A percentile compares a stretch with the other conserved stretches of the same genome.
Conservation (phyloP, 352 stramenopile genomes). For the Bremia lactucae region DNA sequence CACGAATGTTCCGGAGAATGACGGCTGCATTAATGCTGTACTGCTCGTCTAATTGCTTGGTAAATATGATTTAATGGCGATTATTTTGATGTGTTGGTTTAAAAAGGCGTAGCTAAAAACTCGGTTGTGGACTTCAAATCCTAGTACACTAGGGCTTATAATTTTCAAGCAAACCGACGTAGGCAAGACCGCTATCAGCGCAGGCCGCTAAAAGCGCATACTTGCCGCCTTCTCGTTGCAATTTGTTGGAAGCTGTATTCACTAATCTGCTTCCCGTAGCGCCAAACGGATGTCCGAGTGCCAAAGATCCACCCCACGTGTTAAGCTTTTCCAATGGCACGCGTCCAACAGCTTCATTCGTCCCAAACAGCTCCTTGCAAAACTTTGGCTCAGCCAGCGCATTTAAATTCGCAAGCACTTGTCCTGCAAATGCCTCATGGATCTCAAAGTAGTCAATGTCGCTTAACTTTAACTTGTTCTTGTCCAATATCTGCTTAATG, state of each 20-base stretch:
- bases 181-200: constrained; percentile 94
- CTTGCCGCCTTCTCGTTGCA: constrained; percentile 91
- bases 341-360: constrained; percentile 84
- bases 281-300: constrained; percentile 96
- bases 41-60: constrained; percentile 91
- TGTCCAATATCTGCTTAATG: constrained; percentile 74
- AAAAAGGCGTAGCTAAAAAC: too few relatives aligned
- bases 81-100: too few relatives aligned
- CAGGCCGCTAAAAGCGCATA: constrained; percentile 96
- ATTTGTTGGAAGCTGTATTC: constrained; percentile 94
- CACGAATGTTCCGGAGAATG: constrained; percentile 99
- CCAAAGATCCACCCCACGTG: constrained; percentile 93
- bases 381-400: constrained; percentile 91
- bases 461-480: constrained; percentile 81
- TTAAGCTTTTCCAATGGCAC: constrained; percentile 95
- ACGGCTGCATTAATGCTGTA: constrained; percentile 99
- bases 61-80: neutral
- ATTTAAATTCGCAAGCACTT: constrained; percentile 96
- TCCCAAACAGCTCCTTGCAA: constrained; percentile 90
- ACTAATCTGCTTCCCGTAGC: constrained; percentile 93
- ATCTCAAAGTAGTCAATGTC: constrained; percentile 99
- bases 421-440: constrained; percentile 97
- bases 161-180: constrained; percentile 91
- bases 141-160: constrained; percentile 30
- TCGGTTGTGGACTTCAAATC: too few relatives aligned